phyloP scores from a whole-genome alignment of 2,329 filamentous ascomycete species.

The Plenodomus lindquistii region DNA sequence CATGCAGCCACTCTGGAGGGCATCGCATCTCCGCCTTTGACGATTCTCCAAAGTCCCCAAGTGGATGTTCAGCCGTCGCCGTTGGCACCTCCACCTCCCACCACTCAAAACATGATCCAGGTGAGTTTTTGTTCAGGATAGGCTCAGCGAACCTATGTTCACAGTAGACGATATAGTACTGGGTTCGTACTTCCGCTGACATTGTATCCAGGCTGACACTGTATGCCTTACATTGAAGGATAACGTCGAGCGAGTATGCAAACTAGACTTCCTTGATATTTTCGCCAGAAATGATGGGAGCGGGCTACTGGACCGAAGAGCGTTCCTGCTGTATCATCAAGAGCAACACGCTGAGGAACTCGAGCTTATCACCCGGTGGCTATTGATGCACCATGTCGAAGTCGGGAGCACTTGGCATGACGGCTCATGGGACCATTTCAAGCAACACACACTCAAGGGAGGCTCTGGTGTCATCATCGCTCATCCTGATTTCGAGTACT shows the following conservation, averaged over 20 bases:
- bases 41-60: neutral
- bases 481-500: slow-evolving; percentile 36
- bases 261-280: slow-evolving; percentile 27
- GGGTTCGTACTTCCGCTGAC: neutral
- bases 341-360: slow-evolving; percentile 31
- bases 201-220: neutral
- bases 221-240: slow-evolving; percentile 16
- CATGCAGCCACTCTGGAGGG: neutral
- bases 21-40: neutral
- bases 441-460: slow-evolving; percentile 16
- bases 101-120: neutral
- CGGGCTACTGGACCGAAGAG: slow-evolving; percentile 20
- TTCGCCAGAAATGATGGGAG: slow-evolving; percentile 21
- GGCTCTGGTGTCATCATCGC: slow-evolving; percentile 34
- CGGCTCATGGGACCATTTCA: slow-evolving; percentile 34
- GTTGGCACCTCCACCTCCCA: slow-evolving; percentile 1
- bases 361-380: slow-evolving; percentile 37
- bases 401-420: slow-evolving; percentile 26
- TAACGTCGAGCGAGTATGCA: slow-evolving; percentile 19
- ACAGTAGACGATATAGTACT: no score
- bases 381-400: slow-evolving; percentile 35
- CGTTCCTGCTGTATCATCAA: slow-evolving; percentile 35
- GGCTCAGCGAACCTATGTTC: no score
- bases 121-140: no score
- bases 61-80: neutral